Conservation (phyloP, 805 yeast genomes). For the Kodamaea restingae region DNA sequence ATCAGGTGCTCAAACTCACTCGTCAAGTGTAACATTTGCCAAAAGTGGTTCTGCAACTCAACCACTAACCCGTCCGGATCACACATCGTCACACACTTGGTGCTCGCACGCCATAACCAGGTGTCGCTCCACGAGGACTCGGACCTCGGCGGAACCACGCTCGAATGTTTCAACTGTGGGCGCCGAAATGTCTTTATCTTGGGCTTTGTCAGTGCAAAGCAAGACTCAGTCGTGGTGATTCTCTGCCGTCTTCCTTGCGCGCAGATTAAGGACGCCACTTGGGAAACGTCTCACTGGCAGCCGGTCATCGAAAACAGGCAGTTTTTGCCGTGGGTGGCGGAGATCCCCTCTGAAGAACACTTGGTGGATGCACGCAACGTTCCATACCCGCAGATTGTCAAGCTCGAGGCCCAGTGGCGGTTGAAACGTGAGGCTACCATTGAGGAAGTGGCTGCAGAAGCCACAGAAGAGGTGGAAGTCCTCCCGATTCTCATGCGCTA, state of each 20-base stretch:
- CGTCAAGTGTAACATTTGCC: constrained; percentile 71
- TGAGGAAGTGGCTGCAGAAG: constrained; percentile 52
- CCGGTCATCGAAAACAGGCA: constrained; percentile 76
- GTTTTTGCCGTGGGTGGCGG: constrained; percentile 78
- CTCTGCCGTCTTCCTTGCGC: constrained; percentile 89
- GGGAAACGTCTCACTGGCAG: constrained; percentile 90
- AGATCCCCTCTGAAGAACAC: constrained; percentile 67
- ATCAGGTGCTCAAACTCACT: constrained; percentile 60
- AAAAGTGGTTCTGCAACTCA: constrained; percentile 88
- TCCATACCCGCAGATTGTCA: constrained; percentile 65
- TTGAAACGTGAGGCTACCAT: constrained; percentile 65
- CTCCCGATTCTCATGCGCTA: constrained; percentile 74
- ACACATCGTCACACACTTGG: constrained; percentile 83
- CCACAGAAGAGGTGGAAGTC: constrained; percentile 49
- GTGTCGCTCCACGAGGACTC: constrained; percentile 76
- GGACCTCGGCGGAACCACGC: constrained; percentile 77
- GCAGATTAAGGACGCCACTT: constrained; percentile 64
- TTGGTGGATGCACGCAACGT: too few species aligned
- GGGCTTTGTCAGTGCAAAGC: constrained; percentile 85
- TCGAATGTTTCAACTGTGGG: constrained; percentile 92
- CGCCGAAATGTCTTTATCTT: constrained; percentile 70
- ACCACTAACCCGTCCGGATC: constrained; percentile 56
- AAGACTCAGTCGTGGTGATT: constrained; percentile 80
- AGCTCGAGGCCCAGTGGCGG: constrained; percentile 80
- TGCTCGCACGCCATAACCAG: constrained; percentile 68